Percentiles rank a stretch among this genome's conserved stretches.
These are phyloP conservation scores for Psilocybe azurescens DNA, from an alignment of 768 basidiomycete genomes.

Conservation along the genomic window DNA sequence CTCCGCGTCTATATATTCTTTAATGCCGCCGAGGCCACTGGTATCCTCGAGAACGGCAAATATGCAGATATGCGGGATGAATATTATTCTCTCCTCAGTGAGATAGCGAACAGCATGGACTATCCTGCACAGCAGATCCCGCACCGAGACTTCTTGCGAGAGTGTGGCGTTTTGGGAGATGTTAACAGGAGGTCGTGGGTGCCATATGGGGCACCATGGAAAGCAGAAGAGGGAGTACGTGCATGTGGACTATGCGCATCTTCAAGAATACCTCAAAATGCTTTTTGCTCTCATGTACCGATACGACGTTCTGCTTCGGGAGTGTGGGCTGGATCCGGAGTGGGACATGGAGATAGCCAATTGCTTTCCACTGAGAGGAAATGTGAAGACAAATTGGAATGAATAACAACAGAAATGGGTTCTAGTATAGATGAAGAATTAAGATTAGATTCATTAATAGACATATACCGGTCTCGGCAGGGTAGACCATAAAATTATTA, in stretches of 20 bases:
- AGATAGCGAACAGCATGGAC: slow-evolving; percentile 27
- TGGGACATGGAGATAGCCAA: slow-evolving; percentile 34
- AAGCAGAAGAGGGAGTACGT: slow-evolving; percentile 7
- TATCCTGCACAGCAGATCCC: slow-evolving; percentile 37
- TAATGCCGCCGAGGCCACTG: slow-evolving; percentile 38
- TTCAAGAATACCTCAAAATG: slow-evolving; percentile 40
- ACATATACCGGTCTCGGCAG: not conserved
- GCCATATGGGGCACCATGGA: not conserved
- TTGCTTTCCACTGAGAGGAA: slow-evolving; percentile 10
- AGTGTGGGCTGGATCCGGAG: slow-evolving; percentile 35
- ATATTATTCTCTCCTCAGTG: slow-evolving; percentile 25
- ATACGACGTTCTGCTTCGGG: slow-evolving; percentile 40
- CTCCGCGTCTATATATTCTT: slow-evolving; percentile 40
- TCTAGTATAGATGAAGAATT: not conserved
- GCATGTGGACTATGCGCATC: slow-evolving; percentile 25
- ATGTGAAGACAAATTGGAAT: slow-evolving; percentile 1
- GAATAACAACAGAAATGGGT: not conserved
- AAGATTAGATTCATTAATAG: not conserved
- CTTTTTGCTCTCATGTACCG: slow-evolving; percentile 41
- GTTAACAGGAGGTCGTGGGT: not conserved
- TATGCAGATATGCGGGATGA: slow-evolving; percentile 26
- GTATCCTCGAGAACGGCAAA: slow-evolving; percentile 28
- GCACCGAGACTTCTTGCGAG: slow-evolving; percentile 31
- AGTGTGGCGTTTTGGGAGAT: slow-evolving; percentile 5
- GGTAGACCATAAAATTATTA: too few relatives aligned